Percentiles rank a stretch among this genome's conserved stretches.
phyloP scores from a whole-genome alignment of 73 alveolate genomes.

The Symbiodinium natans region DNA sequence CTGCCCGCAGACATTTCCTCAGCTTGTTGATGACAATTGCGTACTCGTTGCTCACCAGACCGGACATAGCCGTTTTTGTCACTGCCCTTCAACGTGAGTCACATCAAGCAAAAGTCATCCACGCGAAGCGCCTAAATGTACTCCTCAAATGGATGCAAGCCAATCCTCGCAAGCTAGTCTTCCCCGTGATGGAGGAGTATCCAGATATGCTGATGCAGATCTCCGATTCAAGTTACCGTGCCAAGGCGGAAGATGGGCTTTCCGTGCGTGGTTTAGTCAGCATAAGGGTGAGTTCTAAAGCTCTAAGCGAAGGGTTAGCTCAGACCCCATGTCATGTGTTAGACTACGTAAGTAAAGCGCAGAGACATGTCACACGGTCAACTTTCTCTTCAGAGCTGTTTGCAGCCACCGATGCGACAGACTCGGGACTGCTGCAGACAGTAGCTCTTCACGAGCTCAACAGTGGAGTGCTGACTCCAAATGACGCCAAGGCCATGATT shows the following conservation, averaged over 20 bases:
- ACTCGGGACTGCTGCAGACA: not conserved
- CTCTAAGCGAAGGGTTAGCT: not conserved
- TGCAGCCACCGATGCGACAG: not conserved
- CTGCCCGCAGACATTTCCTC: not conserved
- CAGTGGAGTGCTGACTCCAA: not conserved
- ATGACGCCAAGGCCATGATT: not conserved
- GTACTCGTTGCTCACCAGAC: not conserved
- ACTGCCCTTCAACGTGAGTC: not conserved
- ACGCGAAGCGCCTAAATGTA: not conserved
- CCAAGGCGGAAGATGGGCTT: not conserved
- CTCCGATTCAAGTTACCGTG: not conserved
- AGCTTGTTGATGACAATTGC: not conserved
- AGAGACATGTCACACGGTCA: not conserved
- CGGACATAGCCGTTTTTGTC: not conserved
- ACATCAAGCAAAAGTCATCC: not conserved
- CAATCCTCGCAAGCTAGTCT: not conserved
- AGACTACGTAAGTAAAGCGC: not conserved
- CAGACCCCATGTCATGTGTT: not conserved
- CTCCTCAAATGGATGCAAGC: not conserved
- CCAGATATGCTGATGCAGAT: not conserved
- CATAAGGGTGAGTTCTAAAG: not conserved
- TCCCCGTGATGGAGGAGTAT: not conserved
- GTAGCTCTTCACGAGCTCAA: not conserved
- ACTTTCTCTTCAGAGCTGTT: not conserved
- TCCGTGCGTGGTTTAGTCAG: not conserved